Base-by-base conservation (phyloP, 192 early-diverging fungal genomes). In the Pilaira anomala region DNA sequence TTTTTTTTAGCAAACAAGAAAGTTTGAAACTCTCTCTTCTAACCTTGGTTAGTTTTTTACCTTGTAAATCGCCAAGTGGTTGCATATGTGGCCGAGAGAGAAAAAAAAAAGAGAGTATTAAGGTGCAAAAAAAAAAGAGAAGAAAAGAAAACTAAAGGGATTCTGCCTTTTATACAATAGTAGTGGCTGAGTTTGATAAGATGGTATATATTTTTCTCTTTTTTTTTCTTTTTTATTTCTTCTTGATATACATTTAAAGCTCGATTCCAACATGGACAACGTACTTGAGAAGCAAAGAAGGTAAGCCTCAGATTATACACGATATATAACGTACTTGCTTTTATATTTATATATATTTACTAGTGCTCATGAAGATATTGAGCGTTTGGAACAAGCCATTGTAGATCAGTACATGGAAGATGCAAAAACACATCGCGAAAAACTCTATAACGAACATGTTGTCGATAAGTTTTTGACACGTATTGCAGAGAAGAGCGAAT, bases 361-460 rank as follows among this genome's bases (percentile, higher is more conserved):
- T 53, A 78, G 80, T 45, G 81, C 85, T 21, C 87, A 95, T 69
- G 95, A 98, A 78, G 91, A 94, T 66, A 84, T 94, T 59, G 96
- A 98, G 77, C 87, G 92, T 28, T 66, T 95, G n/a, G 93, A 97
- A 71, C 81, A 91, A 64, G 93, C 91, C 0, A 83, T 88, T 25
- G 93, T 94, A 9, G 81, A 87, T 64, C 85, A 93, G 69, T 86
- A 92, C 68, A 78, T 91, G 65, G 73, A 82, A 24, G 81, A 91
- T 49, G 78, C 89, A 45, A 89, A 89, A 63, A 87, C 83, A 71
- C 89, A 93, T 76, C 85, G 90, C 54, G 92, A 95, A 60, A 80
- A 84, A 52, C 81, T 98, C 25, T 60, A 85, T 19, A 85, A 85
- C 60, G 90, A 97, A 72, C 93, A 95, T 63, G 78, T 86, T 25